phyloP scores from a whole-genome alignment of 2,329 filamentous ascomycete species.

The Microsporum canis region DNA sequence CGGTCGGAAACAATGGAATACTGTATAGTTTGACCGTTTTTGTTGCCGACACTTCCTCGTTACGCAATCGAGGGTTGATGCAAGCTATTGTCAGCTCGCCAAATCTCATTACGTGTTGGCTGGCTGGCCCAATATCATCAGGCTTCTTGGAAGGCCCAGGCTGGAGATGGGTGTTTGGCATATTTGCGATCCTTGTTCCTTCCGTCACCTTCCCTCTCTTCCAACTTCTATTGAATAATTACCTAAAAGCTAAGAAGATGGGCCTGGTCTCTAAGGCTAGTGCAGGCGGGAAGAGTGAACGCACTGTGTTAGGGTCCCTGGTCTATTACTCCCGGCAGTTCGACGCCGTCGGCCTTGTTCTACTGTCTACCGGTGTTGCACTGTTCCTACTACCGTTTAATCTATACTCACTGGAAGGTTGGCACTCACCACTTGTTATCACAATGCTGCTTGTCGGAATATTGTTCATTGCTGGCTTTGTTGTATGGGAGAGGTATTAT shows the following conservation, averaged over 20 bases:
- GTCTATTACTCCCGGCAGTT: conserved; percentile 16
- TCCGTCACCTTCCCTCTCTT: conserved; percentile 45
- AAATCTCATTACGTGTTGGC: conserved; percentile 30
- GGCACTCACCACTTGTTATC: conserved; percentile 24
- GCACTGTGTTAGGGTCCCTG: conserved; percentile 13
- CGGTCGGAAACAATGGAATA: conserved; percentile 44
- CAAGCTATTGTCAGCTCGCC: conserved; percentile 46
- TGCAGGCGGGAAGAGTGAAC: neutral
- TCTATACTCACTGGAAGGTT: conserved; percentile 15
- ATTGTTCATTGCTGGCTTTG: conserved; percentile 42
- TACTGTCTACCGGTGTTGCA: conserved; percentile 22
- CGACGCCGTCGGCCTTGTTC: conserved; percentile 22
- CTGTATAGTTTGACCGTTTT: conserved; percentile 47
- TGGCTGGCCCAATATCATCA: conserved; percentile 40
- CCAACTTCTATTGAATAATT: conserved; percentile 42
- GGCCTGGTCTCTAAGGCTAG: conserved; percentile 11
- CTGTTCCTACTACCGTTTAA: conserved; percentile 23
- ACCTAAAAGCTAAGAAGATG: conserved; percentile 42
- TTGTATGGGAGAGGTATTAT: conserved; percentile 42
- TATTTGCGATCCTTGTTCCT: conserved; percentile 50
- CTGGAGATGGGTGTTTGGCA: conserved; percentile 54
- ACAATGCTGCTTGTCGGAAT: conserved; percentile 44
- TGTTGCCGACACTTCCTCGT: conserved; percentile 49
- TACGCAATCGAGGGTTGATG: conserved; percentile 48
- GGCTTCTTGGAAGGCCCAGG: conserved; percentile 40